Conservation (phyloP, 371 early-diverging fungal species). For the Dinochytrium kinnereticum region DNA sequence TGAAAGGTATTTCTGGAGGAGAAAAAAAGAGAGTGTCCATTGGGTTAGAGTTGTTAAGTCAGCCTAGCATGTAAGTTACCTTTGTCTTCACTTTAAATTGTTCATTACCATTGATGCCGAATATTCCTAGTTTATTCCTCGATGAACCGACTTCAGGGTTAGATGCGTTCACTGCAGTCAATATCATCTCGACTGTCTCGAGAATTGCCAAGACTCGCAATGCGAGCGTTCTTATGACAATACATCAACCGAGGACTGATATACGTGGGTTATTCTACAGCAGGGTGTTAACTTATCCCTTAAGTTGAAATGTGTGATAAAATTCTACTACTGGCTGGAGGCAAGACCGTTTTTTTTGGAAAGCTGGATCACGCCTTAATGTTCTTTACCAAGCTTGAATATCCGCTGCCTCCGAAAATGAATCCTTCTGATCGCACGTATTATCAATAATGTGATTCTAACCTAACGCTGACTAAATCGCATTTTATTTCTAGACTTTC, state of each 20-base stretch:
- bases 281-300: neutral
- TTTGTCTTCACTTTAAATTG: too few relatives aligned
- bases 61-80: constrained; percentile 70
- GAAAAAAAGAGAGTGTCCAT: constrained; percentile 91
- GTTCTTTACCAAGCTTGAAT: constrained; percentile 49
- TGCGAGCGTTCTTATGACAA: constrained; percentile 76
- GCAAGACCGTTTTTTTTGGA: constrained; percentile 54
- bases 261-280: constrained; percentile 37
- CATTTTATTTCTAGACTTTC: too few relatives aligned
- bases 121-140: constrained; percentile 74
- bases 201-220: constrained; percentile 57
- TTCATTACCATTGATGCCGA: too few relatives aligned
- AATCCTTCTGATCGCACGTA: constrained; percentile 70
- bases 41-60: constrained; percentile 80
- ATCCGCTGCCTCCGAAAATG: constrained; percentile 62
- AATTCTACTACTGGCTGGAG: constrained; percentile 61
- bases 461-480: too few relatives aligned
- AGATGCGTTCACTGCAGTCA: constrained; percentile 88
- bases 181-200: constrained; percentile 60
- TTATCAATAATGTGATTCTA: neutral
- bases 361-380: constrained; percentile 43
- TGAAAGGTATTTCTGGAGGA: constrained; percentile 74
- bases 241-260: constrained; percentile 84
- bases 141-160: constrained; percentile 76
- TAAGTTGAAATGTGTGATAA: constrained; percentile 61